These are phyloP conservation scores for Galerina marginata DNA, from an alignment of 768 basidiomycete genomes.

Conservation along the genomic window DNA sequence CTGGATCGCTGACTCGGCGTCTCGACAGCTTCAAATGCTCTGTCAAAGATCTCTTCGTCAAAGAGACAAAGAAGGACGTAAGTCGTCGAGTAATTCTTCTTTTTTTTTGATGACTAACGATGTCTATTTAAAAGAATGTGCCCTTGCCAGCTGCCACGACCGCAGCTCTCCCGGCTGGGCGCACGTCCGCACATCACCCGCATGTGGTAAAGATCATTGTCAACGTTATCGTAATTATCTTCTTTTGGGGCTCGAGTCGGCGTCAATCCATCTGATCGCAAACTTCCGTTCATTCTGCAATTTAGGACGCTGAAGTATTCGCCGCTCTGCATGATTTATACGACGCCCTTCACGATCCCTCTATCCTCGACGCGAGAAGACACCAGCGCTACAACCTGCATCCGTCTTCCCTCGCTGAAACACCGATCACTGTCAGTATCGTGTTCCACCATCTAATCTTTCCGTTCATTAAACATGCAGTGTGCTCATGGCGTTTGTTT, in stretches of 20 bases:
- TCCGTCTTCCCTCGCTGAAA: constrained; percentile 12
- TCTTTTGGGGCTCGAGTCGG: constrained; percentile 3
- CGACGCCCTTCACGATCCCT: constrained; percentile 24
- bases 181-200: not conserved
- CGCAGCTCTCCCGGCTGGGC: not conserved
- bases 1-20: not conserved
- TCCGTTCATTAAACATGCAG: constrained; percentile 6
- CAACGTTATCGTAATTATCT: constrained; percentile 1
- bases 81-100: not conserved
- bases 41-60: not conserved
- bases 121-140: constrained; percentile 1
- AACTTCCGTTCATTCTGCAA: not conserved
- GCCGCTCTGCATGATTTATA: constrained; percentile 13
- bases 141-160: not conserved
- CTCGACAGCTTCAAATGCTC: not conserved
- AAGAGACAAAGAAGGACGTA: not conserved
- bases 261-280: not conserved
- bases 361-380: constrained; percentile 20
- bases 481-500: constrained; percentile 11
- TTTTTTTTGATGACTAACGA: not conserved
- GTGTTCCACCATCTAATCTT: constrained; percentile 1
- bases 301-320: constrained; percentile 15
- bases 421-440: constrained; percentile 10
- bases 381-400: constrained; percentile 14
- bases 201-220: not conserved